Base-by-base conservation (phyloP, 306 rosid species). In the Acacia melanoxylon region DNA sequence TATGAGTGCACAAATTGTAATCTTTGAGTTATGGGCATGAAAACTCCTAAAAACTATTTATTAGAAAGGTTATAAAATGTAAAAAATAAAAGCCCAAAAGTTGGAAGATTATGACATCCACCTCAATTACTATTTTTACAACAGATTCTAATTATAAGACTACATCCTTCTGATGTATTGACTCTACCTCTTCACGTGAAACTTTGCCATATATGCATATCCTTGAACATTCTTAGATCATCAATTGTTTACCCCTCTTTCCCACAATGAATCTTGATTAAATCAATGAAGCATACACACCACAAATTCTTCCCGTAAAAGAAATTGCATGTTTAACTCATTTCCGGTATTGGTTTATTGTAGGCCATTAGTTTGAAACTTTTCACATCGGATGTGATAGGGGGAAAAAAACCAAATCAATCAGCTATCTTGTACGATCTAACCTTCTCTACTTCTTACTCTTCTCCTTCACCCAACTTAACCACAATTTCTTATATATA, bases 391-490 rank as follows among this genome's bases (percentile, higher is more conserved):
- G 19, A 71, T 71, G 75, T 71, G 58, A 71, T 71, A 35, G 56
- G 0, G 40, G 4, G 0, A 71, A 58, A 37, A 27, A 68, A 61
- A 51, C 58, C 17, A 52, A 52, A 17, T 20, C 59, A 62, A 27
- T 13, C 10, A 65, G 72, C 77, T 31, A 35, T 81, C 80, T 80
- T 63, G 86, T 56, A 80, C 75, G 76, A 69, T 78, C 56, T 67
- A 80, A 80, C 80, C 82, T 70, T 81, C 80, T 87, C 54, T 51
- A 29, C 83, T 81, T 85, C 86, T 78, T 85, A 87, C 91, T 88
- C 87, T 84, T 76, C 62, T 75, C 58, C 76, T 13, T 48, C 54
- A 10, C 83, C 52, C 79, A 59, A 69, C 81, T 48, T 48, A 48
- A 48, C 70, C 40, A 84, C 90, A 89, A 84, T 83, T 90, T 73